Conservation (phyloP, 2,329 filamentous ascomycete species). For the Sarocladium oryzae region DNA sequence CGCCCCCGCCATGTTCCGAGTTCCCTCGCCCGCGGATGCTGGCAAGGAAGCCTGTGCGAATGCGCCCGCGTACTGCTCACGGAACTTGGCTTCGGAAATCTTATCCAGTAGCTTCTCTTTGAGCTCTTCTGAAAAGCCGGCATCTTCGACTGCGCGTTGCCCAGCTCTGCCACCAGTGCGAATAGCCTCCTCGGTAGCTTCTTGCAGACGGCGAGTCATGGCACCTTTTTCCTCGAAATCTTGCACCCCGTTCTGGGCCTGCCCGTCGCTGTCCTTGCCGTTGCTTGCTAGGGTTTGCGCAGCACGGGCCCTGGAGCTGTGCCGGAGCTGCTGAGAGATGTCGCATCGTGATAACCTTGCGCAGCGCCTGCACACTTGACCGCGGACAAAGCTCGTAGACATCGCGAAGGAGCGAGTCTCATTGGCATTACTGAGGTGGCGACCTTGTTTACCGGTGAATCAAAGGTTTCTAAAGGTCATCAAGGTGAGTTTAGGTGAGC, state of each 20-base stretch:
- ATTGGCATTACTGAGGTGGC: too few relatives aligned
- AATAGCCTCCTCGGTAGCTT: constrained; percentile 58
- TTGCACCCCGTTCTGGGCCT: not conserved
- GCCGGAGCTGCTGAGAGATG: not conserved
- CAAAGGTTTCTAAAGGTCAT: too few relatives aligned
- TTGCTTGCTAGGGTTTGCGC: not conserved
- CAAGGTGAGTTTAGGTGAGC: too few relatives aligned
- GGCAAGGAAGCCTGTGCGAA: constrained; percentile 43
- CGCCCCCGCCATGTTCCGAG: constrained; percentile 55
- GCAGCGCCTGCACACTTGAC: not conserved
- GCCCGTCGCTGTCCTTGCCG: not conserved
- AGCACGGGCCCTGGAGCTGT: not conserved
- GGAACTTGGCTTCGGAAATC: constrained; percentile 48
- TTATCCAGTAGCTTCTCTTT: constrained; percentile 52
- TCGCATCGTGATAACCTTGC: not conserved
- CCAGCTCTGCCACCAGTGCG: constrained; percentile 53
- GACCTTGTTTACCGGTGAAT: too few relatives aligned
- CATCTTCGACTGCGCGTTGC: constrained; percentile 52
- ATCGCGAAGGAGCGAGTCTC: not conserved
- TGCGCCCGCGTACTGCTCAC: constrained; percentile 40
- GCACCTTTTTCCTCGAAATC: constrained; percentile 25
- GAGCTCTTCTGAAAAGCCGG: constrained; percentile 57
- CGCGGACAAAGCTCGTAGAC: not conserved
- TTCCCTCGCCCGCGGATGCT: constrained; percentile 59
- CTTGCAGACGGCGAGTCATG: constrained; percentile 51